These are phyloP conservation scores for Dendrocalamus latiflorus DNA, from an alignment of 202 grass and related monocot species.

Conservation along the genomic window DNA sequence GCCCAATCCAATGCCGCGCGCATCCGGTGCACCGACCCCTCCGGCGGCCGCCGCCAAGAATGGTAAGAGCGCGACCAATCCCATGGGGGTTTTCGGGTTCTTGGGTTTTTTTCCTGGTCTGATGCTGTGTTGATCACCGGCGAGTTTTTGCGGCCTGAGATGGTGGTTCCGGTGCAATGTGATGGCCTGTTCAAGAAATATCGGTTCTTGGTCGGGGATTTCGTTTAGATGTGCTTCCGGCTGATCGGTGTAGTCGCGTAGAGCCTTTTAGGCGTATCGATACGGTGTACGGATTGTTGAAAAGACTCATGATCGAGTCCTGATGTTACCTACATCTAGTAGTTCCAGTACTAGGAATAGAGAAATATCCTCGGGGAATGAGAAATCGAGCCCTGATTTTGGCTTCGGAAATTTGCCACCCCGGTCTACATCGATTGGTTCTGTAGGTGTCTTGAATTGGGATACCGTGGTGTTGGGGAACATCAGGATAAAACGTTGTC, in stretches of 20 bases:
- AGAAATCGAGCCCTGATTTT: neutral
- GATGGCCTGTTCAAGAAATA: neutral
- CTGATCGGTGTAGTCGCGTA: neutral
- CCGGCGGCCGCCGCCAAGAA: constrained; percentile 4
- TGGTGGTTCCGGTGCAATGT: constrained; percentile 18
- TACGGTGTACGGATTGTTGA: constrained; percentile 1
- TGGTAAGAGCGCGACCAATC: constrained; percentile 22
- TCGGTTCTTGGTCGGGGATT: neutral
- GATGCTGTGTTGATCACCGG: neutral
- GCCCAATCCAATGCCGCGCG: constrained; percentile 39
- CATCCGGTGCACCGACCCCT: neutral
- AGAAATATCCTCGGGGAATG: neutral
- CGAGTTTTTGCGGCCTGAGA: neutral
- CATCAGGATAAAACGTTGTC: neutral
- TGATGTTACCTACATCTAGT: neutral
- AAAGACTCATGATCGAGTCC: neutral
- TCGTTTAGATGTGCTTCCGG: neutral
- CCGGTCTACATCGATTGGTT: neutral
- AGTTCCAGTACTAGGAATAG: neutral
- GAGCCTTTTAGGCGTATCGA: neutral
- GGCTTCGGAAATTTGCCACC: neutral
- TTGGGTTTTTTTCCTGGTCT: neutral
- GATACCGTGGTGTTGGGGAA: neutral
- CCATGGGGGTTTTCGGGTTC: neutral
- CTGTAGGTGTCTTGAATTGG: neutral